Base-by-base conservation (phyloP, 331 rosid genomes). In the Ulmus americana region DNA sequence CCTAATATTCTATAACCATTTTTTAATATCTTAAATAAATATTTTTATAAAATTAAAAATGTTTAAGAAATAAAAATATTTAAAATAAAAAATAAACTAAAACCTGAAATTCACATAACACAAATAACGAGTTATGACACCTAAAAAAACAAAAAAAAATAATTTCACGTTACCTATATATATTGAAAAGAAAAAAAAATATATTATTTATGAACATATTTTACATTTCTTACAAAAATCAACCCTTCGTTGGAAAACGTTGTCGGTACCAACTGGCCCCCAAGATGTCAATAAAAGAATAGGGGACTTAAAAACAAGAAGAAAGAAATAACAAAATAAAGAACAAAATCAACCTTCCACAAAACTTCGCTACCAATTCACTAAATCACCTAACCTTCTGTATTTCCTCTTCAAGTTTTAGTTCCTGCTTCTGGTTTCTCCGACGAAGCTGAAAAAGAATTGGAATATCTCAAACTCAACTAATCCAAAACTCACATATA, bases 301-400 rank as follows among this genome's bases (percentile, higher is more conserved):
- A 58, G 65, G 66, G 20, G n/a, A 42, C 11, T 44, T 15, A 1
- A 16, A 39, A 42, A 8, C 15, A 44, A 45, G 8, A 0, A n/a
- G 3, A 10, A 14, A 14, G 1, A 8, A 11, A 16, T 3, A 28
- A 50, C 16, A 59, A 40, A 45, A n/a, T 2, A 13, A 2, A 13
- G 56, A 50, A 12, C 49, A 42, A n/a, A 70, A 54, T 35, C 65
- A 55, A 45, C 39, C 45, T 59, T 45, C 15, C 59, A 59, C 56
- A 58, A 50, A 47, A 45, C 74, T 74, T 64, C 7, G 55, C 64
- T 16, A 63, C 50, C 43, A 61, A 57, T 16, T 14, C 43, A 51
- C 68, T 28, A 22, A 56, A n/a, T 50, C 20, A 53, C 43, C 80
- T 76, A 49, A 64, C 42, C 70, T 63, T 52, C 72, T 73, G 50